phyloP scores from a whole-genome alignment of 2,329 filamentous ascomycete species.

The Colletotrichum sp. region DNA sequence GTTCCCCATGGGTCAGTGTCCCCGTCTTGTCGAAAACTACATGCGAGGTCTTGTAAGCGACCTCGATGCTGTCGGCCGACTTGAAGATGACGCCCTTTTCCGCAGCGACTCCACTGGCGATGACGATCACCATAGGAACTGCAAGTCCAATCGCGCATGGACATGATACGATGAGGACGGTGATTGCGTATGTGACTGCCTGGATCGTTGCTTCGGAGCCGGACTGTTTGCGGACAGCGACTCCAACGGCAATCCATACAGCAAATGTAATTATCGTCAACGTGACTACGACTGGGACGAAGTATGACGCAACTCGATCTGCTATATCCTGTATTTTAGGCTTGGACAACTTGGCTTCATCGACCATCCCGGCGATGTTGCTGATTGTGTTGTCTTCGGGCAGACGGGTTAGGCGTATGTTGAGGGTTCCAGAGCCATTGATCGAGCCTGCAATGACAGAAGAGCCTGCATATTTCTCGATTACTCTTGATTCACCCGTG shows the following conservation, averaged over 20 bases:
- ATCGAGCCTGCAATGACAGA: constrained; percentile 71
- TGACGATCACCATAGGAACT: constrained; percentile 80
- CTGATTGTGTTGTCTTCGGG: constrained; percentile 76
- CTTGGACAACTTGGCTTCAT: constrained; percentile 72
- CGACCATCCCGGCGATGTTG: constrained; percentile 72
- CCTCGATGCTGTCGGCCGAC: constrained; percentile 66
- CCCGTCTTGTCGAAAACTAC: constrained; percentile 85
- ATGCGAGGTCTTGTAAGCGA: constrained; percentile 64
- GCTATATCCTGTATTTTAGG: constrained; percentile 72
- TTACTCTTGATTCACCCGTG: constrained; percentile 71
- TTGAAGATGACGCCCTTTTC: constrained; percentile 72
- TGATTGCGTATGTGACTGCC: constrained; percentile 75
- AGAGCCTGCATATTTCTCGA: constrained; percentile 61
- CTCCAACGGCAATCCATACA: constrained; percentile 69
- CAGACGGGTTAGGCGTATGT: constrained; percentile 63
- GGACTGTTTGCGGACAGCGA: constrained; percentile 36
- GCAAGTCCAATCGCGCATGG: constrained; percentile 78
- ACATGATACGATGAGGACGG: constrained; percentile 77
- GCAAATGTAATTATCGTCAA: constrained; percentile 66
- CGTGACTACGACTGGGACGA: constrained; percentile 68
- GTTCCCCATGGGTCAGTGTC: constrained; percentile 68
- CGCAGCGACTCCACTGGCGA: constrained; percentile 71
- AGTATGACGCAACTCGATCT: constrained; percentile 70
- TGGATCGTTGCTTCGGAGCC: constrained; percentile 57
- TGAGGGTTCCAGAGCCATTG: constrained; percentile 68